These are phyloP conservation scores for Crucihimalaya himalaica DNA, from an alignment of 345 rosid genomes.

Conservation along the genomic window DNA sequence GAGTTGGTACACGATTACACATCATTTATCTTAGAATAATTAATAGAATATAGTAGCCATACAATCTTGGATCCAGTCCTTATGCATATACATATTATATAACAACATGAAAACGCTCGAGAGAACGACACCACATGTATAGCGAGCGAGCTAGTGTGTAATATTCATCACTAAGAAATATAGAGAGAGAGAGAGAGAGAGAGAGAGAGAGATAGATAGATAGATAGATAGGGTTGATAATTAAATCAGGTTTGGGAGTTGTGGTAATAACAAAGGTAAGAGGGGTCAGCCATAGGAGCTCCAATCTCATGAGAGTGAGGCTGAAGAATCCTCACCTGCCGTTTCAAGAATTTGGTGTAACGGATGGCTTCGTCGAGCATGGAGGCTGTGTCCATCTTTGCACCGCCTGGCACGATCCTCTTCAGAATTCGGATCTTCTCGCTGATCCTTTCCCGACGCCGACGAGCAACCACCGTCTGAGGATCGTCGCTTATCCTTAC, in stretches of 20 bases:
- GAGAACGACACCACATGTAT: background rate
- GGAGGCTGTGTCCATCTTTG: slow-evolving; percentile 94
- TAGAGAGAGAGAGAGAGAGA: too few relatives aligned
- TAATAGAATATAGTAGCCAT: background rate
- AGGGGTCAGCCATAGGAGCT: slow-evolving; percentile 33
- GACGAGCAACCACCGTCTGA: slow-evolving; percentile 93
- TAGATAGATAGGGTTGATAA: too few relatives aligned
- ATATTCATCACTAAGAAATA: background rate
- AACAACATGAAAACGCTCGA: slow-evolving; percentile 2
- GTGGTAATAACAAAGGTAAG: slow-evolving; percentile 29
- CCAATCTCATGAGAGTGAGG: slow-evolving; percentile 44
- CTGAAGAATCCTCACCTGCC: slow-evolving; percentile 74
- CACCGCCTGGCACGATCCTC: slow-evolving; percentile 92
- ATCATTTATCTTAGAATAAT: background rate
- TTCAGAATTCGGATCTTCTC: slow-evolving; percentile 90
- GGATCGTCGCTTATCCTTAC: slow-evolving; percentile 90
- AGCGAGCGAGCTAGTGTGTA: background rate
- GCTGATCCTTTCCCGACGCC: slow-evolving; percentile 84
- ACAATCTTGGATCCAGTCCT: slow-evolving; percentile 1
- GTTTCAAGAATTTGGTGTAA: slow-evolving; percentile 89
- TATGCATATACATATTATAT: slow-evolving; percentile 3
- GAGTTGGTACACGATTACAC: background rate
- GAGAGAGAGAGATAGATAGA: too few relatives aligned
- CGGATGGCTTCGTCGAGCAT: slow-evolving; percentile 94
- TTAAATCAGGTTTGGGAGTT: slow-evolving; percentile 14